Conservation (phyloP, 2,329 filamentous ascomycete genomes). For the Xylaria sp. region DNA sequence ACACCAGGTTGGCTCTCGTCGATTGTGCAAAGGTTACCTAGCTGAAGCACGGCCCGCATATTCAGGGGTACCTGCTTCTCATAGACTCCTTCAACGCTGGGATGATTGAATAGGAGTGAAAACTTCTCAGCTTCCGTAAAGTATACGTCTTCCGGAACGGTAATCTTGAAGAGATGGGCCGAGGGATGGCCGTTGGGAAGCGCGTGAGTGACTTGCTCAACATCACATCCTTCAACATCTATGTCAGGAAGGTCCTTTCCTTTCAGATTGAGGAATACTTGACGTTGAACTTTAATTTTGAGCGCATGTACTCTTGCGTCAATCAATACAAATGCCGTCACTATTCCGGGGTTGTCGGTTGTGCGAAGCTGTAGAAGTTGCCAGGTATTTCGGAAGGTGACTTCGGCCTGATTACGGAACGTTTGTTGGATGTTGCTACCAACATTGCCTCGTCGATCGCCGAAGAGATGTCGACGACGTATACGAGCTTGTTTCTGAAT, state of each 20-base stretch:
- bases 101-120: slow-evolving; percentile 84
- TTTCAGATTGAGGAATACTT: slow-evolving; percentile 92
- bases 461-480: slow-evolving; percentile 89
- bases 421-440: slow-evolving; percentile 72
- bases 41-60: slow-evolving; percentile 84
- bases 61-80: slow-evolving; percentile 91
- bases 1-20: slow-evolving; percentile 91
- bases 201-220: slow-evolving; percentile 92
- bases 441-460: slow-evolving; percentile 77
- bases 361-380: slow-evolving; percentile 88
- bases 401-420: slow-evolving; percentile 92
- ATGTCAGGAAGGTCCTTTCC: slow-evolving; percentile 88
- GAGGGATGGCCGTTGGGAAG: slow-evolving; percentile 95
- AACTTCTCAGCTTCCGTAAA: slow-evolving; percentile 86
- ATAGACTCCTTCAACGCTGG: slow-evolving; percentile 96
- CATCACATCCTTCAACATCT: slow-evolving; percentile 83
- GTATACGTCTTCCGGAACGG: slow-evolving; percentile 87
- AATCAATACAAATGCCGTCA: slow-evolving; percentile 89
- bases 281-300: slow-evolving; percentile 87
- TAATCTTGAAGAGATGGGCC: slow-evolving; percentile 92
- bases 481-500: slow-evolving; percentile 91
- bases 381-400: slow-evolving; percentile 92
- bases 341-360: slow-evolving; percentile 85
- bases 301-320: slow-evolving; percentile 90
- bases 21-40: slow-evolving; percentile 92